phyloP scores from a whole-genome alignment of 805 yeast genomes.

The Spathaspora arborariae region DNA sequence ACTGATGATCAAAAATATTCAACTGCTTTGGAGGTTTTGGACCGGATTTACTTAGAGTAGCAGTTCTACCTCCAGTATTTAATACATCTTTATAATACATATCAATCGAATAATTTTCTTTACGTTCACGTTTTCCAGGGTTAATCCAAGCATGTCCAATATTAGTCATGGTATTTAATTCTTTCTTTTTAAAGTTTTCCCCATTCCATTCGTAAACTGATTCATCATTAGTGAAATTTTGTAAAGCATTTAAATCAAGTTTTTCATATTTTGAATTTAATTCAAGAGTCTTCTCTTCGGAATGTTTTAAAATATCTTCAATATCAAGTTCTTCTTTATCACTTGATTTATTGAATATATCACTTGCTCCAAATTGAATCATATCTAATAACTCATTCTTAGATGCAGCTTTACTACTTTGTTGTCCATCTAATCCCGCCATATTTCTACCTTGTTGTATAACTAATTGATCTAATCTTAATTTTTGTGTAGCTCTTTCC shows the following conservation, averaged over 20 bases:
- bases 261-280: constrained; percentile 61
- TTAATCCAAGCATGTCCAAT: constrained; percentile 69
- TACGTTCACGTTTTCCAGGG: constrained; percentile 81
- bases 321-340: constrained; percentile 45
- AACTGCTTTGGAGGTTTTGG: constrained; percentile 85
- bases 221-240: constrained; percentile 64
- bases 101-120: constrained; percentile 83
- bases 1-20: constrained; percentile 85
- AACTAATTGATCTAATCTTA: constrained; percentile 75
- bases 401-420: constrained; percentile 39
- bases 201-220: constrained; percentile 88
- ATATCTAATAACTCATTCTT: constrained; percentile 74
- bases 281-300: constrained; percentile 61
- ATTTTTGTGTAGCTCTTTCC: constrained; percentile 77
- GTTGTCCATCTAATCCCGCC: constrained; percentile 27
- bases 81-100: constrained; percentile 80
- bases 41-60: constrained; percentile 44
- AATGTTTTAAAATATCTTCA: constrained; percentile 54
- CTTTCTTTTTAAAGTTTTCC: constrained; percentile 69
- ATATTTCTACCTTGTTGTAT: constrained; percentile 67
- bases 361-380: constrained; percentile 83
- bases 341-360: constrained; percentile 42
- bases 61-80: constrained; percentile 63
- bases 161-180: constrained; percentile 44
- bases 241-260: constrained; percentile 72